phyloP scores from a whole-genome alignment of 805 yeast genomes.

The Ogataea thermomethanolica region DNA sequence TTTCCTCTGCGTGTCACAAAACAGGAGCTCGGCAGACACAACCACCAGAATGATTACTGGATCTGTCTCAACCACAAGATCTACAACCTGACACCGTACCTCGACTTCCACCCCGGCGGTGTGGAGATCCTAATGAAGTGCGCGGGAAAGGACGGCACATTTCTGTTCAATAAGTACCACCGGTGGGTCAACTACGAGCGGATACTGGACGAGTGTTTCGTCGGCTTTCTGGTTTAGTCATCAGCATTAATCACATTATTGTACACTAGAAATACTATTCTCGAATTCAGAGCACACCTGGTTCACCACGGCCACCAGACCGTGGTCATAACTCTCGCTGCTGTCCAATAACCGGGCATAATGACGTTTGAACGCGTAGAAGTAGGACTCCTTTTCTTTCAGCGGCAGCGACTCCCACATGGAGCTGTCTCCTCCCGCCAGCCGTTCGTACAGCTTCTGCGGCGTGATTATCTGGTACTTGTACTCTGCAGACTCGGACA shows the following conservation, averaged over 20 bases:
- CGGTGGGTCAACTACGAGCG: constrained; percentile 78
- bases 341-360: constrained; percentile 24
- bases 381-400: constrained; percentile 26
- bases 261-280: constrained; percentile 5
- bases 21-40: constrained; percentile 60
- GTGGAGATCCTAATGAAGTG: constrained; percentile 67
- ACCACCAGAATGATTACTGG: constrained; percentile 73
- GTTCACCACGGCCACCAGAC: constrained; percentile 22
- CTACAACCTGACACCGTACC: constrained; percentile 80
- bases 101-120: constrained; percentile 94
- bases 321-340: constrained; percentile 16
- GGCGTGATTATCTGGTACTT: constrained; percentile 27
- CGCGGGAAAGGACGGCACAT: constrained; percentile 83
- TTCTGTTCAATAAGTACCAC: constrained; percentile 66
- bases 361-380: constrained; percentile 29
- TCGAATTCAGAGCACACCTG: constrained; percentile 26
- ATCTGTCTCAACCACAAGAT: constrained; percentile 75
- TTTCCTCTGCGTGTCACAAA: constrained; percentile 57
- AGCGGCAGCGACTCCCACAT: constrained; percentile 24
- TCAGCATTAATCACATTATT: constrained; percentile 2
- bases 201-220: constrained; percentile 70
- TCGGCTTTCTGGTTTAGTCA: constrained; percentile 50
- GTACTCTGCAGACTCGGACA: constrained; percentile 29
- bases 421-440: constrained; percentile 19
- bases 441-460: constrained; percentile 24